Percentiles rank a stretch among this genome's conserved stretches.
These are phyloP conservation scores for Aegilops speltoides DNA, from an alignment of 176 grass and related monocot species.

Conservation along the genomic window DNA sequence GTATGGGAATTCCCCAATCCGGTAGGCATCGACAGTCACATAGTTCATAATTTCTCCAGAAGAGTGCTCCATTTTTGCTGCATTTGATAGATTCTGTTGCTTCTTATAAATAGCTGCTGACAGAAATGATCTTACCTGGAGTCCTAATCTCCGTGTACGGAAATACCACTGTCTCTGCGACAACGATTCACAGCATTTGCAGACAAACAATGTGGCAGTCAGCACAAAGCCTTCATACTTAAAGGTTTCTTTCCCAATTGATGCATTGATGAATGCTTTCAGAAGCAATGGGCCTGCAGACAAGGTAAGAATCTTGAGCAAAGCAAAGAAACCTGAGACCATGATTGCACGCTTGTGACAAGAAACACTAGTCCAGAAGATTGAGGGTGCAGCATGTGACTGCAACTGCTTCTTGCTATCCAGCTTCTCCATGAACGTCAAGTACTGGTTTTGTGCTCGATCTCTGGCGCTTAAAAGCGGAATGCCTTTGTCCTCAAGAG, in stretches of 20 bases:
- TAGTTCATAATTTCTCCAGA: too few relatives aligned
- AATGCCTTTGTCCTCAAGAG: conserved; percentile 84
- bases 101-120: conserved; percentile 84
- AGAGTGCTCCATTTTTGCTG: too few relatives aligned
- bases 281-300: conserved; percentile 74
- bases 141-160: conserved; percentile 71
- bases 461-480: conserved; percentile 51
- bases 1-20: conserved; percentile 90
- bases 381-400: conserved; percentile 17
- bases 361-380: too few relatives aligned
- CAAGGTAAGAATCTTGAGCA: conserved; percentile 73
- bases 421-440: conserved; percentile 59
- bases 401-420: conserved; percentile 4
- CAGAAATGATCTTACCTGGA: conserved; percentile 74
- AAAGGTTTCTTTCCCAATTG: conserved; percentile 53
- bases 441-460: conserved; percentile 50
- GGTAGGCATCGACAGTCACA: conserved; percentile 48
- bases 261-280: conserved; percentile 76
- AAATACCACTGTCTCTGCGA: conserved; percentile 93
- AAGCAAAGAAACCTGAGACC: conserved; percentile 70
- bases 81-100: conserved; percentile 23
- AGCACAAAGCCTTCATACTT: conserved; percentile 68
- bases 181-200: conserved; percentile 79
- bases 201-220: conserved; percentile 53
- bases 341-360: conserved; percentile 39